Evolutionary conservation across 2,329 filamentous ascomycete genomes (phyloP), one percentile per base, ranked within the genome.

Genomic region (Aspergillus floridensis): DNA sequence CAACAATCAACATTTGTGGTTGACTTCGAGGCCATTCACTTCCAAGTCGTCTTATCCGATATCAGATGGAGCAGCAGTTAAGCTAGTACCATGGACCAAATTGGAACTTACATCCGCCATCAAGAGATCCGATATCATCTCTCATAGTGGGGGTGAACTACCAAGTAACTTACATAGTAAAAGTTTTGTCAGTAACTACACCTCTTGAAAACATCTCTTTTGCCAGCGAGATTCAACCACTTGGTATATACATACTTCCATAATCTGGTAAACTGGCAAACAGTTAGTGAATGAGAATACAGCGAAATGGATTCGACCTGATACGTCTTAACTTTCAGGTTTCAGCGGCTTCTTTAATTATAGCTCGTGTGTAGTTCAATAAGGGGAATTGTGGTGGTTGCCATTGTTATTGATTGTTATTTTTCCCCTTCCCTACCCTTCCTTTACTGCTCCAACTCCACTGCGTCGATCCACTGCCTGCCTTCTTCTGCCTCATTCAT

Each of bases 401-500:
- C 22, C 14, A 41, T 10, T 47, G 24, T 11, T 35, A 21, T 11
- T 21, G 41, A 19, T 54, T 35, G 32, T 35, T 35, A 14, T 35
- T 59, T 44, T 44, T 7, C n/a, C 16, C 6, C 16, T 44, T n/a
- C 16, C 29, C 10, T 41, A 53, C 49, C 57, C 53, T 35, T 48
- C 48, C 24, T 29, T 41, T 46, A 48, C 38, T 35, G 10, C 35
- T 54, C 29, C 31, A 61, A 60, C 61, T 65, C 63, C 59, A 60
- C 60, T 47, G 49, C 55, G 59, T 62, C 61, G 64, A 66, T 65
- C 64, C 60, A 65, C 64, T 62, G 57, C 49, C 54, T 35, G 61
- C 59, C 35, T 59, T 52, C 54, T 55, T 59, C 56, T 58, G 44
- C 49, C 52, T 53, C 52, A 51, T 19, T 7, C 16, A 6, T 44